Evolutionary conservation across 2,329 filamentous ascomycete species (phyloP).

Genomic region (Penicillium sp.): DNA sequence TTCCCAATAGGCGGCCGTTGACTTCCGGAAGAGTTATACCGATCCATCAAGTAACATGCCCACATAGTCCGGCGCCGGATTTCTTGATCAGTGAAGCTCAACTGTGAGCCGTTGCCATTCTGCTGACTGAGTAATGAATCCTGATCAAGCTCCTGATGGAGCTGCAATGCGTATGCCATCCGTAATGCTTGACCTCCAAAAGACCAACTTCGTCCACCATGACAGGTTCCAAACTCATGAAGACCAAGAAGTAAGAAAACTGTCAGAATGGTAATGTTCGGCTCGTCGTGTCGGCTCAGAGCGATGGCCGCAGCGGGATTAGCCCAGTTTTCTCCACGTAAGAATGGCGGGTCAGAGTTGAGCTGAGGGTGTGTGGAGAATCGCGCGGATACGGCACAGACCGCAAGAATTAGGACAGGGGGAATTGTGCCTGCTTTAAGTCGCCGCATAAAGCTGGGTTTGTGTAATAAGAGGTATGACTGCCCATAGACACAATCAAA

Average conservation of each 20-base stretch:
- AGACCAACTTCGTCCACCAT: conserved; percentile 93
- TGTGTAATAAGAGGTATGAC: conserved; percentile 90
- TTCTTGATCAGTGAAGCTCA: conserved; percentile 90
- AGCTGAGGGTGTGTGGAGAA: conserved; percentile 88
- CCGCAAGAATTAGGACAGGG: conserved; percentile 85
- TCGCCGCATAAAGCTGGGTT: conserved; percentile 93
- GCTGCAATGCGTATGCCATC: conserved; percentile 93
- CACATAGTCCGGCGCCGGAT: conserved; percentile 94
- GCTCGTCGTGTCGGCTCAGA: conserved; percentile 82
- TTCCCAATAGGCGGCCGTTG: conserved; percentile 88
- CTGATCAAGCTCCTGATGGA: conserved; percentile 86
- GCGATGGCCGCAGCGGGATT: conserved; percentile 82
- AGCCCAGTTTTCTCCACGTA: conserved; percentile 90
- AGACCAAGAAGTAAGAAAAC: conserved; percentile 84
- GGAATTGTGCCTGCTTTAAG: conserved; percentile 71
- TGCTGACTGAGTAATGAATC: conserved; percentile 67
- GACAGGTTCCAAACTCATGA: conserved; percentile 95
- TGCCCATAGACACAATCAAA: conserved; percentile 96
- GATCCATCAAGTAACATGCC: conserved; percentile 96
- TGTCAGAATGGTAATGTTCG: conserved; percentile 92
- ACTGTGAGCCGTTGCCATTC: conserved; percentile 55
- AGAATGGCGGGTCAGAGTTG: conserved; percentile 71
- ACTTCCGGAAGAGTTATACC: conserved; percentile 93
- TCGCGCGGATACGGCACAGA: conserved; percentile 91
- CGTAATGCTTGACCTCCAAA: conserved; percentile 90